These are phyloP conservation scores for Saururus chinensis DNA, from an alignment of 164 flowering plant genomes.

Conservation along the genomic window DNA sequence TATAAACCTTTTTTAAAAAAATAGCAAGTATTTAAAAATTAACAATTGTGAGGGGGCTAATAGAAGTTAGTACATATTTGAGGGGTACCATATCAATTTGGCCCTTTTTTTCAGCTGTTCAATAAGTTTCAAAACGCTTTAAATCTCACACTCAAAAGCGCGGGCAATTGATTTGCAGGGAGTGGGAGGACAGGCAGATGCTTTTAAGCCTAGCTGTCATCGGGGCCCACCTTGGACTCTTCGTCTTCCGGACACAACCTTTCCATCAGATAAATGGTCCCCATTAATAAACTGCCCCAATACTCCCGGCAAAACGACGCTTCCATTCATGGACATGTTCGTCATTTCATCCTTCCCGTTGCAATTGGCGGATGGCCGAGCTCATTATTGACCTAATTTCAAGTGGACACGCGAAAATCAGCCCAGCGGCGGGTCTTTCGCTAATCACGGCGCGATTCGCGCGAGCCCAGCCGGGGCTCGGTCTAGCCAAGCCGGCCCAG, in stretches of 20 bases:
- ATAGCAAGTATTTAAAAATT: no score
- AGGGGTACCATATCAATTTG: no score
- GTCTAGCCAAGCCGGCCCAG: no score
- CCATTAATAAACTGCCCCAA: not conserved
- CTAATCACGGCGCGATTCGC: slow-evolving; percentile 17
- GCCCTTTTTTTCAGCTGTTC: no score
- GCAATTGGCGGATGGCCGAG: not conserved
- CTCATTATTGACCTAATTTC: not conserved
- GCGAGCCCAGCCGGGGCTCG: not conserved
- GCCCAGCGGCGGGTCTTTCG: not conserved
- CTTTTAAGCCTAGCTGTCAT: slow-evolving; percentile 18
- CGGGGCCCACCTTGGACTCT: not conserved
- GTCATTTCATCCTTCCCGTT: not conserved
- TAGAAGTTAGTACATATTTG: no score
- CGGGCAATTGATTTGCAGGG: slow-evolving; percentile 10
- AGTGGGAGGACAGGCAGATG: slow-evolving; percentile 23
- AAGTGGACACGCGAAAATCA: not conserved
- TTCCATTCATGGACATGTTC: no score
- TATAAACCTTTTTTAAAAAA: no score
- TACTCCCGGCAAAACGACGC: no score
- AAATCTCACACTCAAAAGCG: not conserved
- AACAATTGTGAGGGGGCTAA: no score
- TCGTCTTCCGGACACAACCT: not conserved
- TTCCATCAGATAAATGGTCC: not conserved
- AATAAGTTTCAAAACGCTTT: no score